Base-by-base conservation (phyloP, 192 early-diverging fungal genomes). In the Umbelopsis vinacea region DNA sequence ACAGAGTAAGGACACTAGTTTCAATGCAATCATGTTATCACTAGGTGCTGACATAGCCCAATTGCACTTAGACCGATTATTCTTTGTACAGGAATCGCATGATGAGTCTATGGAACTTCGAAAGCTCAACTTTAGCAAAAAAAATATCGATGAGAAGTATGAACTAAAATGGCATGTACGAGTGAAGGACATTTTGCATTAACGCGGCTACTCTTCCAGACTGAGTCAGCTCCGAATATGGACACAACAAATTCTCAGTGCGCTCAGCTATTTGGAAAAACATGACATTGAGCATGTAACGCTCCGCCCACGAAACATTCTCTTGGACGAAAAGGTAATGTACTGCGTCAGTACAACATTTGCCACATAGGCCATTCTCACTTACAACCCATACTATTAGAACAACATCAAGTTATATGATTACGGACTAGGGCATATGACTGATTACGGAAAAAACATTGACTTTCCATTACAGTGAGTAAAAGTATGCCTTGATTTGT, bases 401-500 rank as follows among this genome's bases (percentile, higher is more conserved):
- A 55, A 75, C 10, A 38, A 72, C 11, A 66, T 86, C 35, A 88
- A 87, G 68, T 57, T 90, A 9, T 78, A 74, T 10, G 84, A 89
- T 46, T 87, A 83, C 75, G 89, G 89, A 38, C 76, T 90, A 6
- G 83, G 72, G 33, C 82, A 84, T 53, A 89, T 90, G 84, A 90
- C 89, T 7, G 74, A 80, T 29, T 78, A 80, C 14, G 86, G 86
- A 0, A 71, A 68, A 22, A 60, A 88, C 68, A 84, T 90, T 2
- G 85, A 89, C 60, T 90, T 90, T 71, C 87, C 88, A 2, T 81
- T 90, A 55, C 87, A 88, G 81, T 84, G 73, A 45, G 71, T 22
- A 2, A 11, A 63, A 15, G 12, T 29, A 38, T 68, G 10, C 0
- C 12, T 43, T 23, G 9, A 17, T 14, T 48, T 24, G 37, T 46